A percentile compares a stretch with the other conserved stretches of the same genome.
phyloP scores from a whole-genome alignment of 495 filamentous ascomycete species.

The Daldinia vernicosa region DNA sequence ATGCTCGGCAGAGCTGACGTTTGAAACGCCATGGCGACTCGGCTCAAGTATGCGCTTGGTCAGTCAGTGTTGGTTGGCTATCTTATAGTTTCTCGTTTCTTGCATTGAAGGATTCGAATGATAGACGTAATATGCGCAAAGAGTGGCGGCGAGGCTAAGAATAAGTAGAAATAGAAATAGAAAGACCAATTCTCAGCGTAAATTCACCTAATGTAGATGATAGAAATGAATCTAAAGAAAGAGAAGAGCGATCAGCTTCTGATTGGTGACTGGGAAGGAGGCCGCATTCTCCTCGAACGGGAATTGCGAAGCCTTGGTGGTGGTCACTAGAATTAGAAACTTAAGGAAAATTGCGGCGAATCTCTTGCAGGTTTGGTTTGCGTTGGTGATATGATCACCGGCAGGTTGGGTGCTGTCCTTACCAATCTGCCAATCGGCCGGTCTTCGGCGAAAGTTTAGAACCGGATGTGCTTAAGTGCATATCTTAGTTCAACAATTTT shows the following conservation, averaged over 20 bases:
- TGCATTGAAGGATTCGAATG: neutral
- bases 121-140: constrained; percentile 17
- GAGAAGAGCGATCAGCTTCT: constrained; percentile 35
- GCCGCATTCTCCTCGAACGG: constrained; percentile 35
- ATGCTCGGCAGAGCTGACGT: constrained; percentile 53
- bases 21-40: constrained; percentile 45
- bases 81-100: constrained; percentile 6
- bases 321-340: neutral
- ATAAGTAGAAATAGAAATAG: neutral
- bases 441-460: constrained; percentile 38
- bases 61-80: constrained; percentile 12
- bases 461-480: constrained; percentile 19
- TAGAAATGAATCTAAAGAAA: constrained; percentile 31
- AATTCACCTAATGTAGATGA: neutral
- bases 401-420: constrained; percentile 8
- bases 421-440: constrained; percentile 38
- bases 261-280: constrained; percentile 32
- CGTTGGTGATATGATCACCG: constrained; percentile 36
- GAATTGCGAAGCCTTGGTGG: constrained; percentile 13
- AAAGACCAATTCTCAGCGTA: neutral
- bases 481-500: constrained; percentile 23
- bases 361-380: constrained; percentile 21
- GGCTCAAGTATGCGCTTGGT: constrained; percentile 11
- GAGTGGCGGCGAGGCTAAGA: constrained; percentile 6
- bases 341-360: constrained; percentile 35